Evolutionary conservation across 768 basidiomycete genomes (phyloP), one percentile per base, ranked within the genome.

Genomic region (Russula olivacea): DNA sequence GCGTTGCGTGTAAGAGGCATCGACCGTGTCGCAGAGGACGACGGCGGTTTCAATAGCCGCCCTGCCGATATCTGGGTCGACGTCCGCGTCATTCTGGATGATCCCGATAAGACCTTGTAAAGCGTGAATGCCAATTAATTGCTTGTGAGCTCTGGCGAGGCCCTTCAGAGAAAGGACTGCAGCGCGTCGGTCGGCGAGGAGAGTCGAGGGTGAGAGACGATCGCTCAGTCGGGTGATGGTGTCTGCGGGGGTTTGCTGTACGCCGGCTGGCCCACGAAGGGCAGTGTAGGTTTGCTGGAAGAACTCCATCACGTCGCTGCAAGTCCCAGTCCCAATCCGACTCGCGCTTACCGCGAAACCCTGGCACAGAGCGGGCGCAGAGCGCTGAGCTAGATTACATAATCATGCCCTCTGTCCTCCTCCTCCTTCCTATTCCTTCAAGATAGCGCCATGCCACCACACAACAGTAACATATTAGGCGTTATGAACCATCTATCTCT

Each of bases 81-180:
- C 83, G 68, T 91, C 87, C 0, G 93, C 90, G 71, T 98, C 95
- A 63, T 89, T 89, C 69, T 87, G 81, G 36, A 98, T 77, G 36
- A 92, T 88, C 32, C 88, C 86, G 4, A 97, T 71, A 19, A 98
- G 82, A 4, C 91, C 88, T 10, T 81, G 76, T 9, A 98, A 78
- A 1, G 93, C 89, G 52, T 80, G 80, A 64, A 83, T 80, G 17
- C 93, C 94, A 23, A 98, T 90, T 62, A 97, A 92, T 63, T 86
- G 80, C 72, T 90, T 95, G 79, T 89, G 93, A 74, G 97, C 95
- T 62, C 94, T 83, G 51, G 87, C 79, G 58, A 98, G 85, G 23
- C 95, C 96, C 73, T 98, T 98, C 67, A 99, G 81, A 0, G 93
- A 84, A 57, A 97, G 78, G n/a, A 99, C 88, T 0, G 96, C 89